Percentiles rank a stretch among this genome's conserved stretches.
phyloP scores from a whole-genome alignment of 371 early-diverging fungal species.

The Amoeboaphelidium occidentale region DNA sequence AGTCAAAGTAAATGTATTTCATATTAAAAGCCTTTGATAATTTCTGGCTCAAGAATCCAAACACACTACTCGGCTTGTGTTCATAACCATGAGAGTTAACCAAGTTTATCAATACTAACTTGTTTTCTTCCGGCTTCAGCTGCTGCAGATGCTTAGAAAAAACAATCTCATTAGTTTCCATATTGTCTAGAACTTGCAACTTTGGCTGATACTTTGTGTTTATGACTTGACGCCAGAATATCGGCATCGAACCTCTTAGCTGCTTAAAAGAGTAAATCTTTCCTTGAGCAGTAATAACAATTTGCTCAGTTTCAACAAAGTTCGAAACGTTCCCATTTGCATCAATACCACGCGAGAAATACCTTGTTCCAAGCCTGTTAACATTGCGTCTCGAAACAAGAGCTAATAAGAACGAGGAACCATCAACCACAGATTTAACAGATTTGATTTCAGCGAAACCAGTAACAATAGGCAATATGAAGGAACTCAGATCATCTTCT shows the following conservation, averaged over 20 bases:
- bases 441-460: neutral
- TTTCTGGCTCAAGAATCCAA: too few species aligned
- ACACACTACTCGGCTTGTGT: too few species aligned
- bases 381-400: neutral
- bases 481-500: neutral
- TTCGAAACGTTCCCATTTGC: constrained; percentile 81
- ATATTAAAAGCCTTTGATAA: constrained; percentile 26
- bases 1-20: constrained; percentile 76
- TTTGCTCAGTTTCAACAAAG: constrained; percentile 95
- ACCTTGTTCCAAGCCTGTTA: constrained; percentile 37
- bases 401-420: neutral
- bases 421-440: neutral
- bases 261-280: constrained; percentile 44
- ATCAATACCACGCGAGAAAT: constrained; percentile 84
- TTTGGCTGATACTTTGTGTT: constrained; percentile 76
- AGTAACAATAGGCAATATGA: neutral
- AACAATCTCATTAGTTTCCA: constrained; percentile 27
- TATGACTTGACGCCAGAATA: constrained; percentile 83
- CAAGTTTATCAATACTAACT: constrained; percentile 60
- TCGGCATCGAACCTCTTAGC: constrained; percentile 91
- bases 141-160: too few species aligned
- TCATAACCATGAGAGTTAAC: constrained; percentile 79
- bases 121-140: too few species aligned
- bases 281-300: constrained; percentile 20
- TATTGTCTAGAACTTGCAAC: constrained; percentile 37